Conservation (phyloP, 176 grass and related monocot species). For the Avena eriantha region DNA sequence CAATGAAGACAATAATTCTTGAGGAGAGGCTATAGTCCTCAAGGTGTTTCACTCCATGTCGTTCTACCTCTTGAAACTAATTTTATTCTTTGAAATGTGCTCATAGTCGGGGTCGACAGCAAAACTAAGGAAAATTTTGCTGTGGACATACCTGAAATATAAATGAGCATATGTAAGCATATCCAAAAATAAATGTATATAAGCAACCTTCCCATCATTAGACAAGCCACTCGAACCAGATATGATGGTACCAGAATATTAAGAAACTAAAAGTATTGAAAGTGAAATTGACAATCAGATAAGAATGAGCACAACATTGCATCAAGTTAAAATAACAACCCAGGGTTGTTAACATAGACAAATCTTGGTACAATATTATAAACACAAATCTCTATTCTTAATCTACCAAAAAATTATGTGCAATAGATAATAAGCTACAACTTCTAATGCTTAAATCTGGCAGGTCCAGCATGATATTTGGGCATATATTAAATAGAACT, state of each 20-base stretch:
- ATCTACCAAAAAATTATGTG: background rate
- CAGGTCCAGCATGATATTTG: background rate
- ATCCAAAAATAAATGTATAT: slow-evolving; percentile 14
- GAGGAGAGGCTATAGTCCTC: too few relatives aligned
- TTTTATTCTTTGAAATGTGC: slow-evolving; percentile 68
- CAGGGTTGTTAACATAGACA: background rate
- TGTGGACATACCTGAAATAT: slow-evolving; percentile 92
- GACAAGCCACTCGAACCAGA: too few relatives aligned
- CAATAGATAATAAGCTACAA: background rate
- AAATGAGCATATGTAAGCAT: slow-evolving; percentile 42
- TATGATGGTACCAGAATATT: background rate
- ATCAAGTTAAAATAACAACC: background rate
- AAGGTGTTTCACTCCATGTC: too few relatives aligned
- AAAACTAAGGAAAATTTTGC: slow-evolving; percentile 99
- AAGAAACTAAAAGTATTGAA: background rate
- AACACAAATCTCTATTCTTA: background rate
- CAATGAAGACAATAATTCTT: too few relatives aligned
- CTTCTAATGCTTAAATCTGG: background rate
- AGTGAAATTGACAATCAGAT: background rate
- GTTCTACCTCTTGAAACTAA: too few relatives aligned
- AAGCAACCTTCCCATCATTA: slow-evolving; percentile 7
- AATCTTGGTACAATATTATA: background rate
- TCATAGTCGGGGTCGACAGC: slow-evolving; percentile 85
- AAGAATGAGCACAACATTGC: background rate
- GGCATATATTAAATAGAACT: background rate